Evolutionary conservation across 2,329 filamentous ascomycete species (phyloP).

Genomic region (Penicillium psychrosexuale): DNA sequence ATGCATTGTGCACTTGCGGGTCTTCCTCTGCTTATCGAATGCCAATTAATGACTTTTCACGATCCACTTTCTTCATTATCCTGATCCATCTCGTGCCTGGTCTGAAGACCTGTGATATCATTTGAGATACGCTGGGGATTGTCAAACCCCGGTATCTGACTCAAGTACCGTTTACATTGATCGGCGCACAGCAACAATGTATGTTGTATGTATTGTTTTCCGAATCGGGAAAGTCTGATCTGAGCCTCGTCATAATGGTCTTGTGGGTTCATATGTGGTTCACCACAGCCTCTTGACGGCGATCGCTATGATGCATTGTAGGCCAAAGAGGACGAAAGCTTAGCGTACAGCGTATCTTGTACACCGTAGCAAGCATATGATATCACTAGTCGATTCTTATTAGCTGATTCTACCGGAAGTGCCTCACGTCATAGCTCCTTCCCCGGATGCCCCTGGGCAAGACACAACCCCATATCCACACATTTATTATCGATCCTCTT

Average conservation of each 20-base stretch:
- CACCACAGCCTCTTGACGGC: neutral
- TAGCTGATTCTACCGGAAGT: neutral
- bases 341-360: neutral
- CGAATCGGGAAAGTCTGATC: neutral
- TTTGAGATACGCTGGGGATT: neutral
- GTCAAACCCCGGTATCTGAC: neutral
- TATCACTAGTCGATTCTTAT: neutral
- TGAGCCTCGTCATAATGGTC: neutral
- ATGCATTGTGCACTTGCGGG: neutral
- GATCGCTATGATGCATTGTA: neutral
- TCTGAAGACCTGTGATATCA: constrained; percentile 8
- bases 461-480: neutral
- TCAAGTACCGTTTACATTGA: neutral
- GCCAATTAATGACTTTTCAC: neutral
- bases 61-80: neutral
- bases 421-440: neutral
- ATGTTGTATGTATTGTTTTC: neutral
- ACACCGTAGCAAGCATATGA: constrained; percentile 1
- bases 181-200: neutral
- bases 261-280: neutral
- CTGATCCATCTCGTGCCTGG: neutral
- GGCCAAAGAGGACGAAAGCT: neutral
- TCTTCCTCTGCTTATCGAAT: neutral
- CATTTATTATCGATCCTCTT: neutral
- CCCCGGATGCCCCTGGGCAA: neutral